Evolutionary conservation across 164 flowering plant species (phyloP).

Genomic region (Liquidambar formosana): DNA sequence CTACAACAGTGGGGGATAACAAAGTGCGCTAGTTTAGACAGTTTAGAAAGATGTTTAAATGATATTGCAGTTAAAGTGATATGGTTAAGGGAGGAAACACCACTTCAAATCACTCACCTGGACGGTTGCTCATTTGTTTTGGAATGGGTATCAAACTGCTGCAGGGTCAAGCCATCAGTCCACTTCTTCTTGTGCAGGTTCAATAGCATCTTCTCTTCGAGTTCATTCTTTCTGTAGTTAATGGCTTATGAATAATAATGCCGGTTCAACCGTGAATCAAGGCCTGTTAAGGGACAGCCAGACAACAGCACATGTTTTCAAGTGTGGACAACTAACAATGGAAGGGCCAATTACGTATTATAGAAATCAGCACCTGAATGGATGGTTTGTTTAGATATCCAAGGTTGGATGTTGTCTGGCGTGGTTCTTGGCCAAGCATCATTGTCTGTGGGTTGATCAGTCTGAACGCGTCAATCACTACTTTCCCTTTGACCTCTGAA

Average conservation of each 20-base stretch:
- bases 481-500: constrained; percentile 98
- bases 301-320: neutral
- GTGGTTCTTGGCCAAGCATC: constrained; percentile 95
- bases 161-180: constrained; percentile 88
- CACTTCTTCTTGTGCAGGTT: constrained; percentile 98
- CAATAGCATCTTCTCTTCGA: constrained; percentile 81
- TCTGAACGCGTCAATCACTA: constrained; percentile 96
- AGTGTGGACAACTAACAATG: too few species aligned
- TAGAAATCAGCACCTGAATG: constrained; percentile 61
- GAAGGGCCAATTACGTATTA: too few species aligned
- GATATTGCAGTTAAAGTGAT: too few species aligned
- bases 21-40: too few species aligned
- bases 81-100: too few species aligned
- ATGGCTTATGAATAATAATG: constrained; percentile 97
- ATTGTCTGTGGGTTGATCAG: constrained; percentile 93
- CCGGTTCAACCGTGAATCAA: constrained; percentile 92
- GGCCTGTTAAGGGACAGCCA: constrained; percentile 51
- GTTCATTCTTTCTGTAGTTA: constrained; percentile 95
- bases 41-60: too few species aligned
- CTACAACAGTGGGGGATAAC: too few species aligned
- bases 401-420: constrained; percentile 95
- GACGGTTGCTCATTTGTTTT: constrained; percentile 81
- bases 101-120: constrained; percentile 57
- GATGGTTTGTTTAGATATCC: constrained; percentile 84
- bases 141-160: constrained; percentile 67